Evolutionary conservation across 768 basidiomycete species (phyloP).

Genomic region (Lanmaoa rubissima): DNA sequence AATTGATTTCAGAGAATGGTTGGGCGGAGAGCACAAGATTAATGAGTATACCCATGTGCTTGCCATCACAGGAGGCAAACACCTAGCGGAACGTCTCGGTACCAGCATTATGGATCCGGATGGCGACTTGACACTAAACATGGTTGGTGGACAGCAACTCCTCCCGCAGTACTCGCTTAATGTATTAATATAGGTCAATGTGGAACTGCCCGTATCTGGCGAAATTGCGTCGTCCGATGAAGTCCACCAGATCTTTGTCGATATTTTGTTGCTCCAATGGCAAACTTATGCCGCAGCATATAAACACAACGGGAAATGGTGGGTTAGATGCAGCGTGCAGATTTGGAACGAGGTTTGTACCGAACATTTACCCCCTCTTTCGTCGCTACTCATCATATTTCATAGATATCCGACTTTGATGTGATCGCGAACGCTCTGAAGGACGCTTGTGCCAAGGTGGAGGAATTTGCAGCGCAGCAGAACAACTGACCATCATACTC

Average conservation of each 20-base stretch:
- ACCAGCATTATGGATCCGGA: conserved; percentile 62
- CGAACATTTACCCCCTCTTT: neutral
- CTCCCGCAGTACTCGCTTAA: neutral
- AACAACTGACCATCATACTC: neutral
- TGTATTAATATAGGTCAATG: conserved; percentile 35
- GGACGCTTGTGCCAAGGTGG: conserved; percentile 22
- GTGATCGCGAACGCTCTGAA: conserved; percentile 27
- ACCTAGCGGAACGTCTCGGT: conserved; percentile 56
- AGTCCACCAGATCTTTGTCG: conserved; percentile 13
- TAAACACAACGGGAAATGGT: conserved; percentile 33
- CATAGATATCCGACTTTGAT: conserved; percentile 35
- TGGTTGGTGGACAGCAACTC: conserved; percentile 45
- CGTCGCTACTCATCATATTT: neutral
- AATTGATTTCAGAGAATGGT: conserved; percentile 64
- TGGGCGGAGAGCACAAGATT: conserved; percentile 77
- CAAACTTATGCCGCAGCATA: conserved; percentile 10
- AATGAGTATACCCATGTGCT: conserved; percentile 66
- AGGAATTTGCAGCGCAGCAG: conserved; percentile 2
- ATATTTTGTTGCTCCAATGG: conserved; percentile 24
- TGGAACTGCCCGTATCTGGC: conserved; percentile 37
- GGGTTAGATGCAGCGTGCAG: conserved; percentile 31
- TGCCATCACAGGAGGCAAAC: conserved; percentile 63
- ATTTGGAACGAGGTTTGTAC: conserved; percentile 33
- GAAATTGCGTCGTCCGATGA: conserved; percentile 22
- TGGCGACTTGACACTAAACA: conserved; percentile 60